phyloP scores from a whole-genome alignment of 2,329 filamentous ascomycete genomes.

The Cyclaneusma minus region DNA sequence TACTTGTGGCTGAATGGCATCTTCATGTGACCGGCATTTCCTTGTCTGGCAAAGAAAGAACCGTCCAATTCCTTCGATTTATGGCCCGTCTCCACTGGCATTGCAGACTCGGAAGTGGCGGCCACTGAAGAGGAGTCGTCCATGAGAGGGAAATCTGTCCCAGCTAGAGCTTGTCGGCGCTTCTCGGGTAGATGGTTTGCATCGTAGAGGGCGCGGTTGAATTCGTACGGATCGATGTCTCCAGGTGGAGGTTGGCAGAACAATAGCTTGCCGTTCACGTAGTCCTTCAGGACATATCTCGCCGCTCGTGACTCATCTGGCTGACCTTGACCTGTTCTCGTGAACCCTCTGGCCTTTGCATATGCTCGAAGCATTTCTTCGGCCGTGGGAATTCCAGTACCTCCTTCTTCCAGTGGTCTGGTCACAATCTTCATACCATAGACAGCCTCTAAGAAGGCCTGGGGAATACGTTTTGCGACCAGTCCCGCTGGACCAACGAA shows the following conservation, averaged over 20 bases:
- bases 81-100: constrained; percentile 40
- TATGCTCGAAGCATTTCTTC: constrained; percentile 78
- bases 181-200: constrained; percentile 67
- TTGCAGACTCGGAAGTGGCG: constrained; percentile 28
- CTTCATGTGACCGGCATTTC: constrained; percentile 48
- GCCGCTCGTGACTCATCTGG: constrained; percentile 90
- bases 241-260: constrained; percentile 78
- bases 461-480: constrained; percentile 72
- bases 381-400: constrained; percentile 71
- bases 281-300: constrained; percentile 84
- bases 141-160: too few relatives aligned
- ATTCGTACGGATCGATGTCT: constrained; percentile 55
- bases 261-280: constrained; percentile 88
- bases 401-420: constrained; percentile 76
- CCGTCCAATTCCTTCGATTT: constrained; percentile 73
- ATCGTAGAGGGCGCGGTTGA: constrained; percentile 86
- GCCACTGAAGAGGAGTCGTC: constrained; percentile 16
- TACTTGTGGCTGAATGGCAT: constrained; percentile 88
- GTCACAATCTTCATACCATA: constrained; percentile 85
- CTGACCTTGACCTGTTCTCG: constrained; percentile 74
- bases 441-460: constrained; percentile 75
- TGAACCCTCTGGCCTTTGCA: constrained; percentile 77
- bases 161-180: constrained; percentile 50
- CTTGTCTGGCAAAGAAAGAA: constrained; percentile 65
- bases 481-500: constrained; percentile 76